Conservation (phyloP, 176 grass and related monocot genomes). For the Neostapfia colusana region DNA sequence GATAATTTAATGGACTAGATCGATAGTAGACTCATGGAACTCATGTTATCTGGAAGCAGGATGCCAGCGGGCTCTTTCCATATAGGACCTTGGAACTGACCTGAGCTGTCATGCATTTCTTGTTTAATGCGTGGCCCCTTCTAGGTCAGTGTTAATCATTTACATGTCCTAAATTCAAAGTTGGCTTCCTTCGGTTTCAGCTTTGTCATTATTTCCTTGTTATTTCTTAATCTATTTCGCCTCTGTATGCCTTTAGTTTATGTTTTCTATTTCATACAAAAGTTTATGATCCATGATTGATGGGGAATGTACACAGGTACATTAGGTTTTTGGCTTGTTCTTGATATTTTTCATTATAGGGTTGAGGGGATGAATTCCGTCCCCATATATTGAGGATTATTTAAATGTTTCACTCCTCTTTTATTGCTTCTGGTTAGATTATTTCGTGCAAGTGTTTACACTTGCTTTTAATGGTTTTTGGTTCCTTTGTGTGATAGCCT, state of each 20-base stretch:
- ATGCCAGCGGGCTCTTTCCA: slow-evolving; percentile 69
- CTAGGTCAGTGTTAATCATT: slow-evolving; percentile 91
- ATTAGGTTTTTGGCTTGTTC: neutral
- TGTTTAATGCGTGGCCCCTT: slow-evolving; percentile 61
- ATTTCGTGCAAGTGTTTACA: neutral
- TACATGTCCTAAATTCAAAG: slow-evolving; percentile 63
- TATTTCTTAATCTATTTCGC: slow-evolving; percentile 35
- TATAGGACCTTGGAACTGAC: slow-evolving; percentile 66
- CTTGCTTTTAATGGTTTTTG: neutral
- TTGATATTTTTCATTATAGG: neutral
- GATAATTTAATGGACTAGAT: slow-evolving; percentile 61
- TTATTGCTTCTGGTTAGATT: neutral
- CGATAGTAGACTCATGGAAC: slow-evolving; percentile 74
- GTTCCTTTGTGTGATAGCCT: neutral
- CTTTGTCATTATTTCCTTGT: slow-evolving; percentile 19
- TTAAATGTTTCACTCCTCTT: neutral
- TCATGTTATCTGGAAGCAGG: slow-evolving; percentile 98
- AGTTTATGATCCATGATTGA: slow-evolving; percentile 2
- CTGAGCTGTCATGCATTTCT: slow-evolving; percentile 85
- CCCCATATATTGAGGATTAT: neutral
- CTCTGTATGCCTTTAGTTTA: slow-evolving; percentile 19
- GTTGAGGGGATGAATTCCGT: neutral
- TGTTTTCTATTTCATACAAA: slow-evolving; percentile 19
- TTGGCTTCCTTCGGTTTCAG: slow-evolving; percentile 55
- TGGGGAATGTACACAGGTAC: slow-evolving; percentile 10